phyloP scores from a whole-genome alignment of 2,329 filamentous ascomycete genomes.

The Aspergillus tamarii region DNA sequence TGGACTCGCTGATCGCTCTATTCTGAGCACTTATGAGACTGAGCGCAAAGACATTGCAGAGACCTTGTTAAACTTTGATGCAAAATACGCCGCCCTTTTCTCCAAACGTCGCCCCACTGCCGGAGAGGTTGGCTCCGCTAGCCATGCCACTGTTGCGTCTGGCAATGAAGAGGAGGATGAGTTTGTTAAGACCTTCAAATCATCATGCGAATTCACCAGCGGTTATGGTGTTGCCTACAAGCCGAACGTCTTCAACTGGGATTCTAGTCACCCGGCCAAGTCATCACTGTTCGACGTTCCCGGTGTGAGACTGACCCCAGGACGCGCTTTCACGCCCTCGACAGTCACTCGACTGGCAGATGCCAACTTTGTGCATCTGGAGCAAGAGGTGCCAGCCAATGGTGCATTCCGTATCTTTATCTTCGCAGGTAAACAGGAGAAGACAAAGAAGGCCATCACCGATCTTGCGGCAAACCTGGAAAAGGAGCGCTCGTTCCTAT shows the following conservation, averaged over 20 bases:
- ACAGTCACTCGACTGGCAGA: slow-evolving; percentile 86
- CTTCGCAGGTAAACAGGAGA: slow-evolving; percentile 72
- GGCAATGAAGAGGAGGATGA: slow-evolving; percentile 58
- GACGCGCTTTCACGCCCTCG: slow-evolving; percentile 74
- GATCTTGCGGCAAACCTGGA: slow-evolving; percentile 71
- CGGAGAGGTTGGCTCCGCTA: slow-evolving; percentile 71
- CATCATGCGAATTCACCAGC: slow-evolving; percentile 86
- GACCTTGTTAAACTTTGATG: slow-evolving; percentile 81
- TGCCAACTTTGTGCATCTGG: slow-evolving; percentile 85
- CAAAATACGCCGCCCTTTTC: slow-evolving; percentile 87
- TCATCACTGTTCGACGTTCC: slow-evolving; percentile 70
- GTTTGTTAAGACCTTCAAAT: slow-evolving; percentile 89
- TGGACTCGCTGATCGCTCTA: slow-evolving; percentile 73
- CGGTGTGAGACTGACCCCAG: slow-evolving; percentile 69
- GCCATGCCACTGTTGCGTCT: slow-evolving; percentile 36
- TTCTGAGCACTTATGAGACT: slow-evolving; percentile 82
- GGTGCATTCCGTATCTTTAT: slow-evolving; percentile 85
- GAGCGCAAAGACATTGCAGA: slow-evolving; percentile 86
- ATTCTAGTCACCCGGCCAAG: slow-evolving; percentile 69
- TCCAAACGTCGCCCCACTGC: slow-evolving; percentile 75
- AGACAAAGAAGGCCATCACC: slow-evolving; percentile 64
- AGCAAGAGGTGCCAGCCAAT: slow-evolving; percentile 87
- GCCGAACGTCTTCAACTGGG: slow-evolving; percentile 84
- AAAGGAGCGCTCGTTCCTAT: slow-evolving; percentile 72
- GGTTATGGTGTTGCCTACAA: slow-evolving; percentile 89